A percentile compares a stretch with the other conserved stretches of the same genome.
phyloP scores from a whole-genome alignment of 345 rosid species.

The Punica granatum region DNA sequence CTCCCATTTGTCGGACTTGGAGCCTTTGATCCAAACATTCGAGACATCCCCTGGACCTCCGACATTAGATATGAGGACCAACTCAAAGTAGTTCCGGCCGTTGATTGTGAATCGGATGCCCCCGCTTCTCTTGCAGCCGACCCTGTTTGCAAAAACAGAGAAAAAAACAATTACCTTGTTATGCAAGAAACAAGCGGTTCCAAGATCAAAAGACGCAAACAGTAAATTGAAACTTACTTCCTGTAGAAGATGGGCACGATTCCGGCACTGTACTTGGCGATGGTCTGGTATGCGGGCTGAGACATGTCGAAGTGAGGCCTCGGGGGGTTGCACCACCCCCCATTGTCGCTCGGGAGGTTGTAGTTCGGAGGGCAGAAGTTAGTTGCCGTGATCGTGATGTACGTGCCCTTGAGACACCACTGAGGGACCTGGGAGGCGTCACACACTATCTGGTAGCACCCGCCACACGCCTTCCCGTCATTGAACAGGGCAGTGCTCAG shows the following conservation, averaged over 20 bases:
- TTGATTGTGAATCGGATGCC: slow-evolving; percentile 69
- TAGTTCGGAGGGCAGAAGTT: slow-evolving; percentile 79
- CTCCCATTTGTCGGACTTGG: slow-evolving; percentile 42
- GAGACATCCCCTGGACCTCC: slow-evolving; percentile 56
- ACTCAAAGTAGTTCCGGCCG: slow-evolving; percentile 58
- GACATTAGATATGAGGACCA: slow-evolving; percentile 62
- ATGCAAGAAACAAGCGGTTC: too few relatives aligned
- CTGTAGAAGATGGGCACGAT: slow-evolving; percentile 59
- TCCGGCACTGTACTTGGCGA: slow-evolving; percentile 62
- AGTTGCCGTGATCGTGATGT: slow-evolving; percentile 59
- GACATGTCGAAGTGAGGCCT: slow-evolving; percentile 67
- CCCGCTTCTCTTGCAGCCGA: slow-evolving; percentile 52
- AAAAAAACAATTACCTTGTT: neutral
- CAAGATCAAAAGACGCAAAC: neutral
- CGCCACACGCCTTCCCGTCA: slow-evolving; percentile 52
- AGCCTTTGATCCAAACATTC: slow-evolving; percentile 50
- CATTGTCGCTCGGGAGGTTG: slow-evolving; percentile 52
- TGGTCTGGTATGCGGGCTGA: slow-evolving; percentile 67
- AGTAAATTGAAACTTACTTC: slow-evolving; percentile 27
- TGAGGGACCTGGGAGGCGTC: slow-evolving; percentile 37
- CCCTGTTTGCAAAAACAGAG: slow-evolving; percentile 27
- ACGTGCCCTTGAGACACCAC: slow-evolving; percentile 59
- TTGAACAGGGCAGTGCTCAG: slow-evolving; percentile 65
- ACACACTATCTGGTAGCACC: slow-evolving; percentile 64
- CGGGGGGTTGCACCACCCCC: slow-evolving; percentile 84